Evolutionary conservation across 2,329 filamentous ascomycete species (phyloP).

Genomic region (Colletotrichum shisoi): DNA sequence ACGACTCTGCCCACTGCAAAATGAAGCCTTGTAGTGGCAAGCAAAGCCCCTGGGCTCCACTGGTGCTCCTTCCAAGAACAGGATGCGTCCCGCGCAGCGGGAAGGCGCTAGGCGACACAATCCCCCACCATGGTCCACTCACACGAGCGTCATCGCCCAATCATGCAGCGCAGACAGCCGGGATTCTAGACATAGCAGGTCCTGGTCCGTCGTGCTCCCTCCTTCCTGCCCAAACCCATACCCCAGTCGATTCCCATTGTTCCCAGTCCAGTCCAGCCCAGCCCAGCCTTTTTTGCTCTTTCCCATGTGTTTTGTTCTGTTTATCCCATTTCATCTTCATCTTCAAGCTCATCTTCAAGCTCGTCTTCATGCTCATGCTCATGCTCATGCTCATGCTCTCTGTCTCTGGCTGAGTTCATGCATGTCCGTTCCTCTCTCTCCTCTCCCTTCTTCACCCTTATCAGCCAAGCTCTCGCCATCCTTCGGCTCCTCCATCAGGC

Average conservation of each 20-base stretch:
- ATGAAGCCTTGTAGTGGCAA: constrained; percentile 23
- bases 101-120: constrained; percentile 28
- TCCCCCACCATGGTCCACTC: constrained; percentile 11
- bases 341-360: background rate
- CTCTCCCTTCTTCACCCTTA: constrained; percentile 9
- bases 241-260: constrained; percentile 9
- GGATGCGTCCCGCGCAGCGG: constrained; percentile 29
- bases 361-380: background rate
- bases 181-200: constrained; percentile 28
- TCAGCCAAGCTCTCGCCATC: constrained; percentile 28
- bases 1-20: background rate
- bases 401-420: constrained; percentile 3
- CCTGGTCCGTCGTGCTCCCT: constrained; percentile 31
- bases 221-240: background rate
- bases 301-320: constrained; percentile 10
- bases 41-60: constrained; percentile 28
- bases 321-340: background rate
- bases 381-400: constrained; percentile 10
- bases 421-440: background rate
- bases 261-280: constrained; percentile 21
- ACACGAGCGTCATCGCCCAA: background rate
- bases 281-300: constrained; percentile 10
- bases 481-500: background rate
- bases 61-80: constrained; percentile 32
- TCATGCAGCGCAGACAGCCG: background rate